A percentile compares a stretch with the other conserved stretches of the same genome.
These are phyloP conservation scores for Haplosporangium sp. DNA, from an alignment of 371 early-diverging fungal genomes.

Conservation along the genomic window DNA sequence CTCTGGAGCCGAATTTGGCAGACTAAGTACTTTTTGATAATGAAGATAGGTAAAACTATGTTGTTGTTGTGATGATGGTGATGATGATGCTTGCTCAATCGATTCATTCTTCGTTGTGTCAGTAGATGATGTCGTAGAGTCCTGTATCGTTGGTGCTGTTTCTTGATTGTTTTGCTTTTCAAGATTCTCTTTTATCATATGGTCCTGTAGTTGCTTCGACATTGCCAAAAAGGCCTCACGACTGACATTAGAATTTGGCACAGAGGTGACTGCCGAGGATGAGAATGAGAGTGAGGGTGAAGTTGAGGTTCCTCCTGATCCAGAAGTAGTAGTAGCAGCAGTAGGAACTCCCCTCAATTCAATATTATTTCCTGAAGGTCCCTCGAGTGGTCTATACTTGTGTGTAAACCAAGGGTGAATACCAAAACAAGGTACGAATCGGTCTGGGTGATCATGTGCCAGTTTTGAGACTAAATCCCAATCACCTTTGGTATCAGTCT, in stretches of 20 bases:
- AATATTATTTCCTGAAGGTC: slow-evolving; percentile 5
- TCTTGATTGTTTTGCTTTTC: neutral
- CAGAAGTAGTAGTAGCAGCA: no score
- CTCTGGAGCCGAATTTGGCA: slow-evolving; percentile 25
- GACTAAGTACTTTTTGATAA: slow-evolving; percentile 29
- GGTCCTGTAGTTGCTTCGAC: slow-evolving; percentile 50
- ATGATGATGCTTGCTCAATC: neutral
- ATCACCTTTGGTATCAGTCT: slow-evolving; percentile 55
- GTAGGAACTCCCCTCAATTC: slow-evolving; percentile 24
- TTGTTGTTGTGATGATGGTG: neutral
- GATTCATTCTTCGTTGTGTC: neutral
- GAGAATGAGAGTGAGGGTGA: slow-evolving; percentile 37
- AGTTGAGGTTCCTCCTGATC: neutral
- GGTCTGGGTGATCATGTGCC: slow-evolving; percentile 36
- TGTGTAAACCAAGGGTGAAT: slow-evolving; percentile 81
- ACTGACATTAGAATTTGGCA: slow-evolving; percentile 22
- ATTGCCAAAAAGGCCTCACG: slow-evolving; percentile 38
- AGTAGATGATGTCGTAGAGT: neutral
- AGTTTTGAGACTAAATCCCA: slow-evolving; percentile 59
- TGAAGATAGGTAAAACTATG: slow-evolving; percentile 7
- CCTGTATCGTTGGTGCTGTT: neutral
- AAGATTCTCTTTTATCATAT: slow-evolving; percentile 31
- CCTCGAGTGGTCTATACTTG: slow-evolving; percentile 42
- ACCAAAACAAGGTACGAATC: slow-evolving; percentile 67
- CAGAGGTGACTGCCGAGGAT: slow-evolving; percentile 11